Evolutionary conservation across 345 rosid genomes (phyloP), one percentile per base, ranked within the genome.

Genomic region (Eucalyptus polybractea): DNA sequence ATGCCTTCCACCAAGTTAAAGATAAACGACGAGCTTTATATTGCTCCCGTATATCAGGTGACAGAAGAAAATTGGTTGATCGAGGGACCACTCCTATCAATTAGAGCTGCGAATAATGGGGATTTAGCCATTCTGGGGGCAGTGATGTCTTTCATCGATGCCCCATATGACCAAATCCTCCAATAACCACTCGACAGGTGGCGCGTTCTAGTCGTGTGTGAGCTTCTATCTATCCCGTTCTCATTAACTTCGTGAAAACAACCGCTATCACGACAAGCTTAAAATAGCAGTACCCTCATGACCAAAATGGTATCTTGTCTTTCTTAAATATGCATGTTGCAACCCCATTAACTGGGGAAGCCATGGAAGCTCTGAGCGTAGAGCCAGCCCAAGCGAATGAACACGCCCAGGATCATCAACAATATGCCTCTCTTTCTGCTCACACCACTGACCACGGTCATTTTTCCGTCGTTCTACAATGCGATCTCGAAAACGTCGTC

Each of bases 371-470:
- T 42, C n/a, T 56, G 65, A 40, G 81, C n/a, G 76, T 87, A 27
- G 90, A 89, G 80, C 80, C 40, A 91, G 87, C 89, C 69, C 86
- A 16, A 87, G 65, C 29, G 47, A 45, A 89, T 58, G 86, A 54
- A 22, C 54, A 86, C 7, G 7, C 67, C 56, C 31, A 86, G 85
- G 85, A 40, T 76, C 47, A 50, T 62, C 88, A 50, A 47, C 72
- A 81, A 37, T 87, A 60, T 45, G 88, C 44, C 27, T 62, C 88
- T 25, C 54, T 81, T 44, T 91, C 92, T 29, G 91, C 93, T 14
- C 91, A 87, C 76, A 87, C 89, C 67, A 60, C 90, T 27, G 91
- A 87, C 62, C 89, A 31, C 8, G 91, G 92, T 90, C 51, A 24
- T 88, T 87, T 47, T 47, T 89, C 42, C 9, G 24, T 21, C 1